Evolutionary conservation across 805 yeast species (phyloP).

Genomic region (Ogataea methylovora): DNA sequence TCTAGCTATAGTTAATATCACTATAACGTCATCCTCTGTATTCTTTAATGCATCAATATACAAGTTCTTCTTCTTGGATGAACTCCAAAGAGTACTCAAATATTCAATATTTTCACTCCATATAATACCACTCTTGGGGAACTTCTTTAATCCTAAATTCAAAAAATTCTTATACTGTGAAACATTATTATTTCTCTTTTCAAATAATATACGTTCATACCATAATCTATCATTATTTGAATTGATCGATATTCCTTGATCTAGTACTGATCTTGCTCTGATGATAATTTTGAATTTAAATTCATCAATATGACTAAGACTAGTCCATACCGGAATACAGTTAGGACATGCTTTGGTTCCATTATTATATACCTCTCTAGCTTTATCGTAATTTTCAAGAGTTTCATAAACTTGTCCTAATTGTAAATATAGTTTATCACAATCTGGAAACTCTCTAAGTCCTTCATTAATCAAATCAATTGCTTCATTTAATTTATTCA

Average conservation of each 20-base stretch:
- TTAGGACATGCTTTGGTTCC: conserved; percentile 46
- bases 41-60: conserved; percentile 65
- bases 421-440: conserved; percentile 52
- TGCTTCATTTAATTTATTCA: conserved; percentile 29
- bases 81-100: conserved; percentile 25
- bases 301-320: conserved; percentile 42
- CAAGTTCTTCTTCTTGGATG: conserved; percentile 36
- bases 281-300: conserved; percentile 30
- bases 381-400: conserved; percentile 24
- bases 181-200: conserved; percentile 38
- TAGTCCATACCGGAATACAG: conserved; percentile 45
- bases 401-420: conserved; percentile 45
- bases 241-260: conserved; percentile 49
- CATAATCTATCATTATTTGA: conserved; percentile 47
- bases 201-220: conserved; percentile 52
- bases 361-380: conserved; percentile 37
- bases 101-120: conserved; percentile 59
- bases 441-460: conserved; percentile 38
- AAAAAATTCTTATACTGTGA: conserved; percentile 47
- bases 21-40: conserved; percentile 51
- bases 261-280: conserved; percentile 66
- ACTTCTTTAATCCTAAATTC: conserved; percentile 48
- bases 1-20: conserved; percentile 58
- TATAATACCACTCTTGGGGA: conserved; percentile 51
- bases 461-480: conserved; percentile 37